Conservation (phyloP, 192 early-diverging fungal species). For the Coemansia sp. region DNA sequence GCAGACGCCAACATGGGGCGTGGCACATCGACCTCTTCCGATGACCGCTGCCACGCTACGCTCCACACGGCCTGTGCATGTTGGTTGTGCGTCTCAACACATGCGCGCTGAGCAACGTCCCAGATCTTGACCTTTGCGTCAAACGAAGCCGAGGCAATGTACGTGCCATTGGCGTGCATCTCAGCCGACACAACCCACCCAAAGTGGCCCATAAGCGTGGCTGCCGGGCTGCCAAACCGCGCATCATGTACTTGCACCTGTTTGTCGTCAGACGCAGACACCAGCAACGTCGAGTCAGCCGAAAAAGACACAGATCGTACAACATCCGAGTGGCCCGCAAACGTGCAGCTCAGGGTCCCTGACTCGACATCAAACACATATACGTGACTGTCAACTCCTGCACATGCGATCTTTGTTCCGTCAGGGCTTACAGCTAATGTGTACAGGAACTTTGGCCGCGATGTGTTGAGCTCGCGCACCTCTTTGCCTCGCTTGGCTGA, state of each 20-base stretch:
- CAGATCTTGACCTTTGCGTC: constrained; percentile 55
- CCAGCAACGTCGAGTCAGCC: constrained; percentile 37
- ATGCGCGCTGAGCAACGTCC: constrained; percentile 44
- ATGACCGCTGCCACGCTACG: constrained; percentile 47
- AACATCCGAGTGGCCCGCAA: constrained; percentile 49
- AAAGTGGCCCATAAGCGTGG: constrained; percentile 41
- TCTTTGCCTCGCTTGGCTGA: constrained; percentile 16
- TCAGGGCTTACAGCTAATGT: constrained; percentile 45
- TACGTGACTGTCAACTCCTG: constrained; percentile 32
- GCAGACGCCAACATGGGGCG: constrained; percentile 50
- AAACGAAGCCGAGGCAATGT: constrained; percentile 49
- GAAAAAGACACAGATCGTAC: constrained; percentile 51
- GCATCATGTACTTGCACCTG: constrained; percentile 51
- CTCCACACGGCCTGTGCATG: constrained; percentile 47
- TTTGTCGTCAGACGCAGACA: constrained; percentile 49
- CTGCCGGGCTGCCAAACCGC: constrained; percentile 34
- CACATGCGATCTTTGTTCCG: constrained; percentile 38
- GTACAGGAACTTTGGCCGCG: constrained; percentile 42
- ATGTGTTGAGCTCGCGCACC: constrained; percentile 47
- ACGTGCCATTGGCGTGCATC: constrained; percentile 39
- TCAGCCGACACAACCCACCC: constrained; percentile 51
- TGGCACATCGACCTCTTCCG: constrained; percentile 22
- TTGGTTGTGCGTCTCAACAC: constrained; percentile 43
- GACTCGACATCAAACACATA: constrained; percentile 44
- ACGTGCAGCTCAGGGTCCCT: constrained; percentile 33